A percentile compares a stretch with the other conserved stretches of the same genome.
Conservation (phyloP, 306 rosid genomes). For the Datisca glomerata region DNA sequence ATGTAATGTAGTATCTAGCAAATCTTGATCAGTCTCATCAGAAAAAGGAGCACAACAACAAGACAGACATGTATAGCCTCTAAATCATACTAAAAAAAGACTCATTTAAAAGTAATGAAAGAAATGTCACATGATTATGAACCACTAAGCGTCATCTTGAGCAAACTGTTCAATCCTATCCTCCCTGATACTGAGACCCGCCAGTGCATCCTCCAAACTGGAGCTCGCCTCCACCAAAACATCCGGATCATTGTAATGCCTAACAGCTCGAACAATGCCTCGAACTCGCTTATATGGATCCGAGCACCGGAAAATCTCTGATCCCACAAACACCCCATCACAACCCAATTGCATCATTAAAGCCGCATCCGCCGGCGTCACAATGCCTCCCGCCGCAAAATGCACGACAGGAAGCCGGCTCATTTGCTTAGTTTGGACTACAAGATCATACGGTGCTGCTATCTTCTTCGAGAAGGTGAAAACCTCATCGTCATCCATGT, state of each 20-base stretch:
- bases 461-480: constrained; percentile 46
- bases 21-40: no score
- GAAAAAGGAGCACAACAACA: background rate
- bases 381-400: constrained; percentile 69
- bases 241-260: constrained; percentile 47
- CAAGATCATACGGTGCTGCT: constrained; percentile 65
- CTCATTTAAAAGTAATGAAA: no score
- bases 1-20: no score
- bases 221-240: constrained; percentile 41
- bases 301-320: constrained; percentile 32
- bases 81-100: no score
- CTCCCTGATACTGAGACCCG: constrained; percentile 28
- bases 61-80: background rate
- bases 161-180: constrained; percentile 32
- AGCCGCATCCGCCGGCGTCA: constrained; percentile 79
- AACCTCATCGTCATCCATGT: constrained; percentile 76
- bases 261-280: constrained; percentile 46
- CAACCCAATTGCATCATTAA: constrained; percentile 85
- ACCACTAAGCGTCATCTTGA: constrained; percentile 12
- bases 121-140: no score
- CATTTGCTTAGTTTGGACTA: constrained; percentile 49
- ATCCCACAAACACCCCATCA: constrained; percentile 56
- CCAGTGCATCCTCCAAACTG: constrained; percentile 28
- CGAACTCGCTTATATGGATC: constrained; percentile 48
- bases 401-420: constrained; percentile 53